Conservation (phyloP, 164 flowering plant genomes). For the Amborella trichopoda region DNA sequence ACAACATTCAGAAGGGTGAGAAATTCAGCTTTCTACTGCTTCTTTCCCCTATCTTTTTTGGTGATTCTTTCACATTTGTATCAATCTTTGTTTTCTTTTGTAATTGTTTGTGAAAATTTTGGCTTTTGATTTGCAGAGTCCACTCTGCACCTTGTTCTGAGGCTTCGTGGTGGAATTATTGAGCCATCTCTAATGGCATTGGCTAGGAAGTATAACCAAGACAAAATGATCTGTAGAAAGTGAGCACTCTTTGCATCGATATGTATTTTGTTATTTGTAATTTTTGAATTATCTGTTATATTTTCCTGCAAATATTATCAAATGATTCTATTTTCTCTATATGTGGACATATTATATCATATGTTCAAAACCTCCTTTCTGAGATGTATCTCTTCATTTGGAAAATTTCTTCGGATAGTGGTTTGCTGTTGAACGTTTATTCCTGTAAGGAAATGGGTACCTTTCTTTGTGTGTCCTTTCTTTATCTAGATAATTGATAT, state of each 20-base stretch:
- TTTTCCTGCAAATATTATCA: no score
- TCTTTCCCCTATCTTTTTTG: neutral
- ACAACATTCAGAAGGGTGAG: constrained; percentile 23
- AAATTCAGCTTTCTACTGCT: neutral
- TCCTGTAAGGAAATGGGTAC: no score
- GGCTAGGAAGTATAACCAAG: constrained; percentile 17
- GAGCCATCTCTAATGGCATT: constrained; percentile 22
- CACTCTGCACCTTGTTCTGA: constrained; percentile 21
- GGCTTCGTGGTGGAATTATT: constrained; percentile 26
- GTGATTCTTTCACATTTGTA: neutral
- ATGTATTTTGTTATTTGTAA: neutral
- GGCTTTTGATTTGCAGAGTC: constrained; percentile 12
- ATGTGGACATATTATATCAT: no score
- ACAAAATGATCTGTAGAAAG: constrained; percentile 24
- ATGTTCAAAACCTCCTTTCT: no score
- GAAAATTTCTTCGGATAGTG: no score
- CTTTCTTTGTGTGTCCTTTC: no score
- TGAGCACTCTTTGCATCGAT: constrained; percentile 1
- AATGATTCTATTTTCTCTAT: no score
- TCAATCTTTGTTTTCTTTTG: neutral
- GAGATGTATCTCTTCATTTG: no score
- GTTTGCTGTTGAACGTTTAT: no score
- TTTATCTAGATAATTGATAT: no score
- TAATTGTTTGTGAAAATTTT: neutral
- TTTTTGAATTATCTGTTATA: no score